phyloP scores from a whole-genome alignment of 2,329 filamentous ascomycete genomes.

The Sclerotinia nivalis region DNA sequence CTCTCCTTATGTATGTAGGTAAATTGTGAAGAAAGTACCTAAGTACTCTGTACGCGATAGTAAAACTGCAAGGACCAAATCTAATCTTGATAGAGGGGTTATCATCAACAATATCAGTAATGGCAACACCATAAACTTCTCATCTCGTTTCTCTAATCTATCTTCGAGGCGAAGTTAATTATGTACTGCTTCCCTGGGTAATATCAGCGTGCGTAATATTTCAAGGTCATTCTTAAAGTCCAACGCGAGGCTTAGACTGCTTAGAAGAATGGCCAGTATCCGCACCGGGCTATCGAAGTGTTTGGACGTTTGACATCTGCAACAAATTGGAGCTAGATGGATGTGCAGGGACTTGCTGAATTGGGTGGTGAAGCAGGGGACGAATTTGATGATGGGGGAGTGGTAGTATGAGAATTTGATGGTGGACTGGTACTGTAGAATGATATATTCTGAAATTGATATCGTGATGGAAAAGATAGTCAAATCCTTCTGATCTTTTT shows the following conservation, averaged over 20 bases:
- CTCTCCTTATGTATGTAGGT: neutral
- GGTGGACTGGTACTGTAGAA: neutral
- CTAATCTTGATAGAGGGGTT: slow-evolving; percentile 13
- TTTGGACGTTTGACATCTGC: slow-evolving; percentile 16
- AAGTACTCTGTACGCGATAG: neutral
- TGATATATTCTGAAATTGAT: neutral
- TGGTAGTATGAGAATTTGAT: neutral
- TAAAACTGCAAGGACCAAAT: neutral
- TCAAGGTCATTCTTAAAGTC: neutral
- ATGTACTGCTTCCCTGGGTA: neutral
- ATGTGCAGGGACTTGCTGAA: slow-evolving; percentile 5
- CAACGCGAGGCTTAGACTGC: neutral
- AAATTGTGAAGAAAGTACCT: neutral
- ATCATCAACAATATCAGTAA: neutral
- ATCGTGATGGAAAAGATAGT: neutral
- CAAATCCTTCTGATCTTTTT: neutral
- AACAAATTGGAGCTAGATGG: slow-evolving; percentile 6
- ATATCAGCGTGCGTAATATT: neutral
- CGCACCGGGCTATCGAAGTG: neutral
- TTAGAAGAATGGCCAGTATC: neutral
- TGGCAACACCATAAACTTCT: neutral
- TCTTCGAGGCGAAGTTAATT: neutral
- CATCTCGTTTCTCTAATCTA: neutral
- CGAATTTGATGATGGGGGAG: neutral
- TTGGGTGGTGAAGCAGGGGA: neutral